Evolutionary conservation across 371 early-diverging fungal genomes (phyloP).

Genomic region (Saksenaea oblongispora): DNA sequence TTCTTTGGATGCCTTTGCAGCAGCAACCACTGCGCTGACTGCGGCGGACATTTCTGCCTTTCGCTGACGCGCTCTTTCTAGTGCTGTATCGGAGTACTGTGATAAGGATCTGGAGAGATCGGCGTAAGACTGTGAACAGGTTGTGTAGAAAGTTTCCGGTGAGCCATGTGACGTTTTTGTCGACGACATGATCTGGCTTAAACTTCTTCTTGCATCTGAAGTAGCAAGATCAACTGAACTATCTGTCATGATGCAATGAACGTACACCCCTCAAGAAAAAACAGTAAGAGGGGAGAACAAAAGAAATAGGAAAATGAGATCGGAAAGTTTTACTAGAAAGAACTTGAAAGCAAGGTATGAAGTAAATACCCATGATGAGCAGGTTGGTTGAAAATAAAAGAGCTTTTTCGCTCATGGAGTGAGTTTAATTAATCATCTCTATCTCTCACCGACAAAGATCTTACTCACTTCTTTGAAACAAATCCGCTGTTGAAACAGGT

Average conservation of each 20-base stretch:
- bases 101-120: background rate
- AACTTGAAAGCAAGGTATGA: background rate
- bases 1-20: constrained; percentile 17
- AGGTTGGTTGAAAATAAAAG: constrained; percentile 5
- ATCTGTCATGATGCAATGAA: background rate
- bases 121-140: background rate
- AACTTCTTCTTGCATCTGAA: background rate
- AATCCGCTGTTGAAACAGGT: constrained; percentile 57
- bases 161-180: background rate
- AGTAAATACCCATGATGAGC: background rate
- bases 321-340: background rate
- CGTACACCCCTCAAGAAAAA: background rate
- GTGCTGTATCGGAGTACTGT: background rate
- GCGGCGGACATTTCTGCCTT: constrained; percentile 24
- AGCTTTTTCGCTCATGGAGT: background rate
- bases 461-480: too few species aligned
- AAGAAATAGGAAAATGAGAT: background rate
- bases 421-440: background rate
- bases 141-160: background rate
- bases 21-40: constrained; percentile 23
- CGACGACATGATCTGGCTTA: background rate
- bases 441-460: constrained; percentile 9
- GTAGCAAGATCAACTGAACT: background rate
- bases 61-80: constrained; percentile 11
- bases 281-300: background rate